Base-by-base conservation (phyloP, 108 stramenopile species). In the Asterionellopsis glacialis region DNA sequence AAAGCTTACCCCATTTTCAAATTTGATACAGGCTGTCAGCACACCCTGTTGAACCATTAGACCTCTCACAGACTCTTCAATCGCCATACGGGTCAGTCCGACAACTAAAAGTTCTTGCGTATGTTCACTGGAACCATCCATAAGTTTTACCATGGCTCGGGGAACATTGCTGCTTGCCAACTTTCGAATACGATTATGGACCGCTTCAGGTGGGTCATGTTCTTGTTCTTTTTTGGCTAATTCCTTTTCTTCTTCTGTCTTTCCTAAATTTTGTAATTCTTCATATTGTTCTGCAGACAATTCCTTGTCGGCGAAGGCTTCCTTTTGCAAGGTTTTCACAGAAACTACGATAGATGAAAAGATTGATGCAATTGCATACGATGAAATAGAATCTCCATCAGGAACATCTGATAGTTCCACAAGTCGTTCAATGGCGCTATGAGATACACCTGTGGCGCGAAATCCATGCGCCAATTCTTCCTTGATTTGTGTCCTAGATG, bases 261-360 rank as follows among this genome's bases (percentile, higher is more conserved):
- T 91, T 28, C 83, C 83, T 72, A 95, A 65, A 22, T 65, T 45
- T 67, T 94, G 87, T 11, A 98, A 69, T 74, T 98, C 86, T 68
- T 97, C 95, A 68, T 96, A 98, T 74, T 98, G 95, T 62, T 98
- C 98, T 72, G 84, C 77, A 16, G 95, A 91, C 9, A 96, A 84
- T 68, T 98, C 95, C 61, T 95, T 95, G 7, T 90, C 95, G 23
- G 74, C 73, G 53, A 97, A 95, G 15, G 92, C 83, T 67, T 95
- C 93, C 62, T 76, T 85, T 28, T 86, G 75, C 1, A 96, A 79
- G 33, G 91, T 90, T 55, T 93, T 77, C 25, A 81, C 79, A 51
- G 94, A 90, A 5, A 91, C 95, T 42, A 90, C 75, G 21, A 98
- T 65, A 40, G 81, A 61, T 40, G 83, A 82, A 61, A 96, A 95